These are phyloP conservation scores for Acacia pycnantha DNA, from an alignment of 331 rosid genomes.

Conservation along the genomic window DNA sequence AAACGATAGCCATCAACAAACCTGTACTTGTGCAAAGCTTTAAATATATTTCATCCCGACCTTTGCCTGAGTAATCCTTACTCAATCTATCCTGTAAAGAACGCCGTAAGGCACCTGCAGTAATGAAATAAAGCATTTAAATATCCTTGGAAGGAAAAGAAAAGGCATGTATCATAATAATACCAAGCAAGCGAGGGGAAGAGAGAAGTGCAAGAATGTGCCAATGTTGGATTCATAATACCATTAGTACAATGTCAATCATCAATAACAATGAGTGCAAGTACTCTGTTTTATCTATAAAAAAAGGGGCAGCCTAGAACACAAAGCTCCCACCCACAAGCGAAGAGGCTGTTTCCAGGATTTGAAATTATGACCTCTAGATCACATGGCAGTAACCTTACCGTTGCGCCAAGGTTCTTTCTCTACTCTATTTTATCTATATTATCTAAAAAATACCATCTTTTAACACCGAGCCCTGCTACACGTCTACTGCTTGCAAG, in stretches of 20 bases:
- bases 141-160: neutral
- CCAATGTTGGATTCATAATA: neutral
- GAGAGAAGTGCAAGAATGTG: too few relatives aligned
- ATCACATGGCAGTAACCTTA: too few relatives aligned
- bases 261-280: neutral
- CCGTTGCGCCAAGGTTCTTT: too few relatives aligned
- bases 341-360: too few relatives aligned
- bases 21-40: slow-evolving; percentile 93
- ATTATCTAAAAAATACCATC: too few relatives aligned
- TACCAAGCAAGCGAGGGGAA: neutral
- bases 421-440: too few relatives aligned
- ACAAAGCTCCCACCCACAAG: too few relatives aligned
- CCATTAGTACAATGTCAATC: neutral
- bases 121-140: slow-evolving; percentile 20
- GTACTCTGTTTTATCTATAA: too few relatives aligned
- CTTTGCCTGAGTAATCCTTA: slow-evolving; percentile 64
- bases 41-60: slow-evolving; percentile 86
- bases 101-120: slow-evolving; percentile 82
- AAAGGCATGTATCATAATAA: neutral
- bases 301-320: too few relatives aligned
- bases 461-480: neutral
- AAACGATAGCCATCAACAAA: slow-evolving; percentile 36
- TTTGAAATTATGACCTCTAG: too few relatives aligned
- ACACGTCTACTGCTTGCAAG: neutral
- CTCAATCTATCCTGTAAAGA: slow-evolving; percentile 88